These are phyloP conservation scores for Mucuna pruriens DNA, from an alignment of 306 rosid species.

Conservation along the genomic window DNA sequence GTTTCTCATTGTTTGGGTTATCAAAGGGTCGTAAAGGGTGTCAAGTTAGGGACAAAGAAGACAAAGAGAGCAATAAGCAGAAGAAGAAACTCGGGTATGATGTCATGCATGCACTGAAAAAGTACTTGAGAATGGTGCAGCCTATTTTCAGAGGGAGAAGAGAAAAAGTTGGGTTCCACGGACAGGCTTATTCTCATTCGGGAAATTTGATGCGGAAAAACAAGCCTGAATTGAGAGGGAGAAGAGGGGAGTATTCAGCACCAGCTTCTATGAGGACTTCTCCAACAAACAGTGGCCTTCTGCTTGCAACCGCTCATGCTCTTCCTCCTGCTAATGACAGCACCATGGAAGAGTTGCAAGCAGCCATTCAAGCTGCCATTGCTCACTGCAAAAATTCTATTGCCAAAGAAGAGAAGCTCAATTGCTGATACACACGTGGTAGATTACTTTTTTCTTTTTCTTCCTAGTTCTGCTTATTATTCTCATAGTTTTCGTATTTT, in stretches of 20 bases:
- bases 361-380: constrained; percentile 99
- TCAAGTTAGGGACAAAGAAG: constrained; percentile 51
- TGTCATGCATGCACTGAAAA: constrained; percentile 64
- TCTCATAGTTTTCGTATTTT: constrained; percentile 31
- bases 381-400: constrained; percentile 97
- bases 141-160: constrained; percentile 63
- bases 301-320: constrained; percentile 56
- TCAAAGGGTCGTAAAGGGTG: constrained; percentile 56
- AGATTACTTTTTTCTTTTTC: neutral
- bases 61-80: constrained; percentile 44
- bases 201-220: constrained; percentile 61
- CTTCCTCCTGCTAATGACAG: constrained; percentile 70
- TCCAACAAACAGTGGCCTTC: constrained; percentile 84
- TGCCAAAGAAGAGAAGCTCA: constrained; percentile 65
- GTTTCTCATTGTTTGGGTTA: constrained; percentile 76
- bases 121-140: constrained; percentile 66
- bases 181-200: constrained; percentile 72
- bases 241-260: constrained; percentile 84
- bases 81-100: constrained; percentile 58
- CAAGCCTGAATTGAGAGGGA: constrained; percentile 62
- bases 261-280: constrained; percentile 95
- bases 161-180: constrained; percentile 53
- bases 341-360: constrained; percentile 95
- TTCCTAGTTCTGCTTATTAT: constrained; percentile 11
- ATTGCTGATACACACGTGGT: constrained; percentile 33